Evolutionary conservation across 129 eudicot genomes (phyloP).

Genomic region (Chrysanthemum lavandulifolium): DNA sequence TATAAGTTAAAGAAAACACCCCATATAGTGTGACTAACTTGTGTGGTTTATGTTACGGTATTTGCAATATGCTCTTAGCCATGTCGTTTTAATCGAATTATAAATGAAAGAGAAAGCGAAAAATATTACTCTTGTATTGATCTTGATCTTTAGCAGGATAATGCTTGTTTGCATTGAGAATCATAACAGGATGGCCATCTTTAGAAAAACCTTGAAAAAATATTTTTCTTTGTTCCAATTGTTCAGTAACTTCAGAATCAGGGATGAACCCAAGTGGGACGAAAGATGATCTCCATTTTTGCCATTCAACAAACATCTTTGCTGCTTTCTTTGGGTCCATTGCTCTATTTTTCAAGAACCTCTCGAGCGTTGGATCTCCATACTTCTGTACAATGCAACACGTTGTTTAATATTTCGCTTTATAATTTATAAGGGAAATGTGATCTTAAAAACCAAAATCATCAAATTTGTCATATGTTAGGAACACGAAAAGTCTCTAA

Average conservation of each 20-base stretch:
- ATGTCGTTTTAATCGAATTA: background rate
- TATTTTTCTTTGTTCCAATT: slow-evolving; percentile 29
- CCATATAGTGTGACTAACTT: background rate
- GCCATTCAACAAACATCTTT: slow-evolving; percentile 56
- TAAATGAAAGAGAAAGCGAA: background rate
- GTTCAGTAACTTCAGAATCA: slow-evolving; percentile 45
- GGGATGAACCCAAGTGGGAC: slow-evolving; percentile 46
- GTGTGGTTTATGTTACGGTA: background rate
- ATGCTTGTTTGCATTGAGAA: slow-evolving; percentile 39
- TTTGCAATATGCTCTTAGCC: background rate
- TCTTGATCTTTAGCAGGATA: slow-evolving; percentile 40
- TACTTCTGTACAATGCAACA: slow-evolving; percentile 22
- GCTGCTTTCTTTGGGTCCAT: slow-evolving; percentile 51
- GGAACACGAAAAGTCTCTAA: too few relatives aligned
- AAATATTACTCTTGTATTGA: slow-evolving; percentile 46
- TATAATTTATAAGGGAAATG: too few relatives aligned
- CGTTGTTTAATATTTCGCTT: too few relatives aligned
- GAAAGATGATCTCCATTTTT: slow-evolving; percentile 48
- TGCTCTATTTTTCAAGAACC: slow-evolving; percentile 60
- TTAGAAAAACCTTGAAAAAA: slow-evolving; percentile 45
- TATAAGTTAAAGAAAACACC: too few relatives aligned
- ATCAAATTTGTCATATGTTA: too few relatives aligned
- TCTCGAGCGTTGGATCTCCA: slow-evolving; percentile 44
- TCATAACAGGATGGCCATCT: slow-evolving; percentile 37
- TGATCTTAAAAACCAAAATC: background rate